These are phyloP conservation scores for Lumnitzera racemosa DNA, from an alignment of 345 rosid genomes.

Conservation along the genomic window DNA sequence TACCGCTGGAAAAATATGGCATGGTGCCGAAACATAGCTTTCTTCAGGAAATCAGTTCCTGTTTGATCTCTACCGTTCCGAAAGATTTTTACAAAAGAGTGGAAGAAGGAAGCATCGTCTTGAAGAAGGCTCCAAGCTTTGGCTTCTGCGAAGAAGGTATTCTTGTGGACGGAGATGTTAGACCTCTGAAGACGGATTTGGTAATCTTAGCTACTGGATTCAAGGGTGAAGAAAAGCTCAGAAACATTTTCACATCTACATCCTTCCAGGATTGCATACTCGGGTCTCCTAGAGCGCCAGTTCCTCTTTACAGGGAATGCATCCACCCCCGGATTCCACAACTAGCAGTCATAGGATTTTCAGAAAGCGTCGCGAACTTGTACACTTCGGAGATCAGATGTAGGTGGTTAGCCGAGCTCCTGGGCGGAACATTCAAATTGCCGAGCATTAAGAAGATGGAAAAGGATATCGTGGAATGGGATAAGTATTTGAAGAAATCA, in stretches of 20 bases:
- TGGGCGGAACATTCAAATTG: conserved; percentile 21
- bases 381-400: conserved; percentile 32
- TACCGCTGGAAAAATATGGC: conserved; percentile 22
- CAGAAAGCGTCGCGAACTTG: conserved; percentile 30
- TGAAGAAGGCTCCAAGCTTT: conserved; percentile 30
- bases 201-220: conserved; percentile 36
- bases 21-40: conserved; percentile 39
- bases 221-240: conserved; percentile 28
- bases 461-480: conserved; percentile 19
- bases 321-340: conserved; percentile 35
- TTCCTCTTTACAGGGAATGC: conserved; percentile 40
- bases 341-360: conserved; percentile 30
- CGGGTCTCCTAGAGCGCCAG: conserved; percentile 18
- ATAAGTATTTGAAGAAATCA: conserved; percentile 20
- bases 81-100: conserved; percentile 26
- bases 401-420: conserved; percentile 32
- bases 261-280: conserved; percentile 13
- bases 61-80: conserved; percentile 16
- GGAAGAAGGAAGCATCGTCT: conserved; percentile 33
- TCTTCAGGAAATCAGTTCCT: conserved; percentile 19
- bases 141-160: conserved; percentile 27
- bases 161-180: conserved; percentile 12
- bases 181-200: conserved; percentile 19
- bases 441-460: conserved; percentile 36
- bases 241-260: conserved; percentile 19